These are phyloP conservation scores for Heterobasidion annosum DNA, from an alignment of 1,284 basidiomycete genomes.

Conservation along the genomic window DNA sequence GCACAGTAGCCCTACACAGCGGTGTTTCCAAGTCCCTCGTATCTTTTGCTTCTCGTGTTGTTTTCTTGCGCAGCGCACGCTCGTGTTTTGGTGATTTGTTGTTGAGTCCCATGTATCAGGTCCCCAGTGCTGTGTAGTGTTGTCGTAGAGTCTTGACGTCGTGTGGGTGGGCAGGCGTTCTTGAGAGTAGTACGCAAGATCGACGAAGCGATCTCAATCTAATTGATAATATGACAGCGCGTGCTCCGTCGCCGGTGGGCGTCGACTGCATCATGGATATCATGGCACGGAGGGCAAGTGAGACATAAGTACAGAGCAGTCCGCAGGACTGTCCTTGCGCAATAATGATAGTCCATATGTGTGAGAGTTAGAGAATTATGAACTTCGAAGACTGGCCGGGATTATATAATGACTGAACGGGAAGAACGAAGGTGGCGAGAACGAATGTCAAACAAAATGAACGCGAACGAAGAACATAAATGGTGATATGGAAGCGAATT, in stretches of 20 bases:
- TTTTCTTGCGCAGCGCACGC: not conserved
- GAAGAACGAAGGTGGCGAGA: not conserved
- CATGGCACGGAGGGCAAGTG: no score
- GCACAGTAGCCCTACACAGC: not conserved
- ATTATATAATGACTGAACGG: not conserved
- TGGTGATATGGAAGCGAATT: not conserved
- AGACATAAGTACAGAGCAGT: no score
- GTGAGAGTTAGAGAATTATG: no score
- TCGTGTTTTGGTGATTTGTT: not conserved
- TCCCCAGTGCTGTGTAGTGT: not conserved
- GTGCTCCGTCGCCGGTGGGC: no score
- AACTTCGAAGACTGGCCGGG: no score
- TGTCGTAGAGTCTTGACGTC: not conserved
- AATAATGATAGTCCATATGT: no score
- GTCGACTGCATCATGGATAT: not conserved
- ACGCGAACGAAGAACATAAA: not conserved
- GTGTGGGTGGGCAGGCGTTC: not conserved
- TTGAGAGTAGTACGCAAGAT: not conserved
- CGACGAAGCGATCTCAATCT: not conserved
- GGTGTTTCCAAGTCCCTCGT: not conserved
- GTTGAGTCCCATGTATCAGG: not conserved
- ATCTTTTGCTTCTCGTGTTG: not conserved
- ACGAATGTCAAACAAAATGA: not conserved
- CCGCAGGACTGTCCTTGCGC: no score
- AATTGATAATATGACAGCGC: not conserved